Evolutionary conservation across 1,139 yeast genomes (phyloP), one percentile per base, ranked within the genome.

Genomic region (Yamadazyma jaroonii): DNA sequence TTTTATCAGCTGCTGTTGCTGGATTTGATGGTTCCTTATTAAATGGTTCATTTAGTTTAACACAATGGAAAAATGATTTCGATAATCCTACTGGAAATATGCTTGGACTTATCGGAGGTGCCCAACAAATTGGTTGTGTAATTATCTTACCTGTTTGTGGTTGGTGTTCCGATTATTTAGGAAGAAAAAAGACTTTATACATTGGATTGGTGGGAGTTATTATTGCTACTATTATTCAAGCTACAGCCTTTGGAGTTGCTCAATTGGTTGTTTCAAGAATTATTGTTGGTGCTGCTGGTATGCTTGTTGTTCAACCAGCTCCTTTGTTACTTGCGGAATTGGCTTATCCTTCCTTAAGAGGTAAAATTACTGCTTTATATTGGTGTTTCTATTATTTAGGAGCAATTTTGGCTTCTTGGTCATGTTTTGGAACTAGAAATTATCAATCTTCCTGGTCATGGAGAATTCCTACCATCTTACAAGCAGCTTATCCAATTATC

Each of bases 291-390:
- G 56, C 74, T 27, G 83, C 82, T 45, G 74, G 78, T 29, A 81
- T 83, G 48, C 66, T 78, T 26, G 83, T 76, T 52, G 79, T 81
- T 50, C 81, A 80, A 33, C 75, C 79, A 45, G 79, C 77, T 34
- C 79, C 80, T 44, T 67, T 77, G 34, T 76, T 79, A 45, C 69
- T 78, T 35, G 68, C 81, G 4, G 87, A 81, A 50, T 72, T 78
- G 35, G 77, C 79, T 24, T 81, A 81, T 8, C 74, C 81, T 2
- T 64, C 61, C 31, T 72, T 70, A 13, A 69, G 86, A 56, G 86
- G 86, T 44, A 66, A 68, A 41, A 54, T 79, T 36, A 81, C 77
- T 12, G 74, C 82, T 1, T 54, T 77, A 49, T 76, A 76, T 50
- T 83, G 79, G 57, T 72, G 77, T 46, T 72, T 71, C 46, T 74